Percentiles rank a stretch among this genome's conserved stretches.
phyloP scores from a whole-genome alignment of 148 eudicot genomes.

The Rhododendron henanense region DNA sequence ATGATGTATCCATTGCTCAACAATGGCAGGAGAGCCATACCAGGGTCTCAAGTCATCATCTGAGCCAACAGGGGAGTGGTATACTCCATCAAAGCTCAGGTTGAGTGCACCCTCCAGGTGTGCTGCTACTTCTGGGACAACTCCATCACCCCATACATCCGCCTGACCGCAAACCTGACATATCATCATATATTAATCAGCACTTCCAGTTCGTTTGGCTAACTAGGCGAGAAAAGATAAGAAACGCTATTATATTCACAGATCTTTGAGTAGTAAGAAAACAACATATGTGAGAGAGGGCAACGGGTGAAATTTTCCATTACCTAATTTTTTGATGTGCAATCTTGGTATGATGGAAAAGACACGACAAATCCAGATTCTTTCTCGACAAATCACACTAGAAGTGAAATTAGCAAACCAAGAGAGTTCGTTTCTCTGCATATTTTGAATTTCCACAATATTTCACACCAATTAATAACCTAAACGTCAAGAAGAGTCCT shows the following conservation, averaged over 20 bases:
- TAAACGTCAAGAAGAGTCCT: neutral
- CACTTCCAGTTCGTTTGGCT: neutral
- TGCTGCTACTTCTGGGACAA: conserved; percentile 89
- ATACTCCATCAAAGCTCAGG: conserved; percentile 75
- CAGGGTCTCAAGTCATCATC: conserved; percentile 62
- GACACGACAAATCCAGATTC: neutral
- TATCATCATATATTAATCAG: neutral
- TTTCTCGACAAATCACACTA: neutral
- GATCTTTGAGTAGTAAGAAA: neutral
- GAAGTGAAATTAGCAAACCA: neutral
- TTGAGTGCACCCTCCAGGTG: conserved; percentile 91
- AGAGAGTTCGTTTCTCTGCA: neutral
- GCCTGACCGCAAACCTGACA: conserved; percentile 87
- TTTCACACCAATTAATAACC: neutral
- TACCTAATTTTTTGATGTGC: neutral
- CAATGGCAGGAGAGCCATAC: conserved; percentile 80
- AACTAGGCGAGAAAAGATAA: neutral
- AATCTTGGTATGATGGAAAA: neutral
- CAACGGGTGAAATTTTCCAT: neutral
- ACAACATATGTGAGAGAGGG: neutral
- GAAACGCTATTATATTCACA: neutral
- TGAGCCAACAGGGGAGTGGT: conserved; percentile 95
- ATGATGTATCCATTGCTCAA: conserved; percentile 78
- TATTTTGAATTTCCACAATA: neutral
- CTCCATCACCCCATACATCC: conserved; percentile 98